A percentile compares a stretch with the other conserved stretches of the same genome.
Evolutionary conservation across 2,329 filamentous ascomycete species (phyloP).

Genomic region (Plectosphaerella plurivora): DNA sequence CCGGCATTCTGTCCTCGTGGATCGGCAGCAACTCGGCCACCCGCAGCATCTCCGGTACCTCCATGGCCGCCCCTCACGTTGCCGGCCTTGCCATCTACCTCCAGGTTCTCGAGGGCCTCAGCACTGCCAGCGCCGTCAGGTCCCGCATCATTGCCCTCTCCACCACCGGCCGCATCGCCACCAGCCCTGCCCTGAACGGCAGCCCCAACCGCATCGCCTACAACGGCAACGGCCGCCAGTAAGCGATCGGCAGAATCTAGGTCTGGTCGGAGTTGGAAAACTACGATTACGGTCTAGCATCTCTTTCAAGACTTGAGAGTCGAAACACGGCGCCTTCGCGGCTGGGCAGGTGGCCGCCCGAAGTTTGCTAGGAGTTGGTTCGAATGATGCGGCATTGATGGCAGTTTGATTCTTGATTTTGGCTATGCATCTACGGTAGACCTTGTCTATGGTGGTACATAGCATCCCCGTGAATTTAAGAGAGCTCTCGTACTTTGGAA

Average conservation of each 20-base stretch:
- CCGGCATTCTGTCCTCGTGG: conserved; percentile 40
- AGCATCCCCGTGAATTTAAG: neutral
- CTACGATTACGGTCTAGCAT: neutral
- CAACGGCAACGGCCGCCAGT: conserved; percentile 30
- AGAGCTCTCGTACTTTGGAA: neutral
- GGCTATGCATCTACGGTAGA: neutral
- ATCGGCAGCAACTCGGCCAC: conserved; percentile 34
- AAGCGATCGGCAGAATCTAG: neutral
- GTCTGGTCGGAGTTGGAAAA: neutral
- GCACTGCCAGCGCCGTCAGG: conserved; percentile 36
- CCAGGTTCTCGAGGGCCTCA: conserved; percentile 32
- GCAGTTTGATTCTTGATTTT: neutral
- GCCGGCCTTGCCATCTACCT: conserved; percentile 59
- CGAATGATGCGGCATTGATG: neutral
- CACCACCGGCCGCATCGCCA: conserved; percentile 30
- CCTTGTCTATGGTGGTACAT: neutral
- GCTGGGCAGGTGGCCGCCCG: neutral
- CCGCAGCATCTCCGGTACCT: conserved; percentile 52
- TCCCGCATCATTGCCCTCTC: conserved; percentile 34
- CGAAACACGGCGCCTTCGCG: neutral
- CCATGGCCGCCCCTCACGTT: conserved; percentile 59
- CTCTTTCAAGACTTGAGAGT: neutral
- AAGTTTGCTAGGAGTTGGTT: neutral
- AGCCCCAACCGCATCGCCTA: conserved; percentile 42
- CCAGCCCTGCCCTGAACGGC: conserved; percentile 19